Conservation (phyloP, 495 filamentous ascomycete species). For the Cercophora sp. region DNA sequence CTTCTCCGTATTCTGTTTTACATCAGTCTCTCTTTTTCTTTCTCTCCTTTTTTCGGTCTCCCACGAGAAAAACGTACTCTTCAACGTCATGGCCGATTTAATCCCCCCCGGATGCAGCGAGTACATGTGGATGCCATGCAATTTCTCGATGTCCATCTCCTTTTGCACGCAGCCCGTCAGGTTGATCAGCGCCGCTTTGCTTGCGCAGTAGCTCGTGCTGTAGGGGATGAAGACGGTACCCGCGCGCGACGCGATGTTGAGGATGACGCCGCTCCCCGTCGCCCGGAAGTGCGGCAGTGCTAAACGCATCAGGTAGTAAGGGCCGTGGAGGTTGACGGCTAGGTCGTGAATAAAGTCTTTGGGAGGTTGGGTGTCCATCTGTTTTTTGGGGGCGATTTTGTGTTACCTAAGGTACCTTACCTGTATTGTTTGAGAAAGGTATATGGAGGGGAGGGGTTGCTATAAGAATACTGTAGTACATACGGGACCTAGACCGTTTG, state of each 20-base stretch:
- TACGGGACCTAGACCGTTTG: slow-evolving; percentile 27
- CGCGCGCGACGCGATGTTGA: slow-evolving; percentile 33
- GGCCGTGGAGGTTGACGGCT: slow-evolving; percentile 55
- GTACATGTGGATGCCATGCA: slow-evolving; percentile 29
- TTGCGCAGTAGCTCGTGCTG: slow-evolving; percentile 30
- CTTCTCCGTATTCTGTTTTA: slow-evolving; percentile 23
- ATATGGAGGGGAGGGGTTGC: background rate
- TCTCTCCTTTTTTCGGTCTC: no score
- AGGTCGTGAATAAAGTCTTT: slow-evolving; percentile 53
- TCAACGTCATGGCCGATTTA: slow-evolving; percentile 29
- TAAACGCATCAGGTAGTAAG: slow-evolving; percentile 34
- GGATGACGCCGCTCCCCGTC: slow-evolving; percentile 25
- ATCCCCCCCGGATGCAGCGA: slow-evolving; percentile 33
- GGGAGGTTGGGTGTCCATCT: slow-evolving; percentile 27
- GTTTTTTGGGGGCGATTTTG: background rate
- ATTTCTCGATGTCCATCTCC: slow-evolving; percentile 28
- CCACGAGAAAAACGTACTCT: slow-evolving; percentile 18
- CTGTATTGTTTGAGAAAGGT: background rate
- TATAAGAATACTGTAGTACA: no score
- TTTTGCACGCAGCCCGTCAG: slow-evolving; percentile 30
- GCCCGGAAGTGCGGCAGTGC: slow-evolving; percentile 22
- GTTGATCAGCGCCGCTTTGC: slow-evolving; percentile 35
- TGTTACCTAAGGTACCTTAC: no score
- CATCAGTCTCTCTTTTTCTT: no score
- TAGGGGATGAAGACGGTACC: slow-evolving; percentile 31